A percentile compares a stretch with the other conserved stretches of the same genome.
Conservation (phyloP, 805 yeast genomes). For the Myxozyma neotropica region DNA sequence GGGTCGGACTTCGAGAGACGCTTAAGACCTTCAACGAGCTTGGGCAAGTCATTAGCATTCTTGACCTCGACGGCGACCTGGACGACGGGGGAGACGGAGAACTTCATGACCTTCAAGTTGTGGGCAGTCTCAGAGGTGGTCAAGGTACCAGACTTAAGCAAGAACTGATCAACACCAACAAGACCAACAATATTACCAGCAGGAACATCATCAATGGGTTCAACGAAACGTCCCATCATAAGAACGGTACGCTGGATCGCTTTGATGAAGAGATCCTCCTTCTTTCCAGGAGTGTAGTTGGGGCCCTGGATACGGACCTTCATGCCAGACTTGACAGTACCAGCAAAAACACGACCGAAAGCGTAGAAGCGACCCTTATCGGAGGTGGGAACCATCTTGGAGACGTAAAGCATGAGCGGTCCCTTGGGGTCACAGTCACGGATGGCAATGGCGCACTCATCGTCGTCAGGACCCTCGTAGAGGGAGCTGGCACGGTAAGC, state of each 20-base stretch:
- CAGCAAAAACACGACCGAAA: constrained; percentile 99
- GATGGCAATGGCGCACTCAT: constrained; percentile 86
- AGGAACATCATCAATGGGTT: constrained; percentile 98
- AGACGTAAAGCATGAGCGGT: constrained; percentile 97
- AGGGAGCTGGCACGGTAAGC: constrained; percentile 98
- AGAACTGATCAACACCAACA: constrained; percentile 99
- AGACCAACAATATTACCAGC: constrained; percentile 99
- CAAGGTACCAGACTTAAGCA: constrained; percentile 98
- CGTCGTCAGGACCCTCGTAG: constrained; percentile 96
- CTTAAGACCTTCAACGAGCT: constrained; percentile 99
- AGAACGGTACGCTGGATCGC: constrained; percentile 98
- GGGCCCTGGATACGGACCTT: constrained; percentile 99
- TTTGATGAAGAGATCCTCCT: constrained; percentile 96
- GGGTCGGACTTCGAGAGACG: constrained; percentile 99
- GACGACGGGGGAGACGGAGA: constrained; percentile 99
- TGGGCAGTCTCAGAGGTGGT: constrained; percentile 96
- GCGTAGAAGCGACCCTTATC: constrained; percentile 99
- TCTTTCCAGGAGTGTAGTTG: constrained; percentile 97
- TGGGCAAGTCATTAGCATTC: constrained; percentile 99
- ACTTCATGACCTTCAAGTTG: constrained; percentile 99
- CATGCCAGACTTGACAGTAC: constrained; percentile 98
- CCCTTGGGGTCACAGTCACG: constrained; percentile 98
- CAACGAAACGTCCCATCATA: constrained; percentile 99
- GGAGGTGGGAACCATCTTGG: constrained; percentile 99
- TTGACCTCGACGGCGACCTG: constrained; percentile 99